Evolutionary conservation across 2,329 filamentous ascomycete species (phyloP).

Genomic region (Hypomyces rosellus): DNA sequence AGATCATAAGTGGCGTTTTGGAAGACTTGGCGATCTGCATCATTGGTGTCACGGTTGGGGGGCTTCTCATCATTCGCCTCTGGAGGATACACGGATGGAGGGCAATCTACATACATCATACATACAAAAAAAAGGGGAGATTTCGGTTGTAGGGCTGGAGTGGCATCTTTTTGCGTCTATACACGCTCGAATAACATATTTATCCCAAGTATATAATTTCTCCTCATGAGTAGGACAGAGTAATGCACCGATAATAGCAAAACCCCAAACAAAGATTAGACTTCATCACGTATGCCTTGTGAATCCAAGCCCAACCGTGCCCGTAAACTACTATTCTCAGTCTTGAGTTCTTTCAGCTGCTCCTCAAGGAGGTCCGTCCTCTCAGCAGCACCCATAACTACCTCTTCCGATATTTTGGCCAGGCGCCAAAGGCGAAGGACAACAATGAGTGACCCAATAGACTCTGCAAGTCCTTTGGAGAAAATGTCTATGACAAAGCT

Average conservation of each 20-base stretch:
- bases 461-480: conserved; percentile 52
- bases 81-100: conserved; percentile 9
- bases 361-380: conserved; percentile 52
- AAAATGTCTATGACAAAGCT: conserved; percentile 58
- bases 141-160: too few relatives aligned
- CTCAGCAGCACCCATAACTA: conserved; percentile 56
- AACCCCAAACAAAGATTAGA: not conserved
- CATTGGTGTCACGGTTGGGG: conserved; percentile 9
- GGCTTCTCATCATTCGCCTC: conserved; percentile 10
- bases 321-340: conserved; percentile 32
- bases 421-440: conserved; percentile 62
- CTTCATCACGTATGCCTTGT: not conserved
- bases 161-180: too few relatives aligned
- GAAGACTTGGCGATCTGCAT: conserved; percentile 25
- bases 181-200: too few relatives aligned
- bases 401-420: conserved; percentile 65
- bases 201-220: too few relatives aligned
- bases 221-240: too few relatives aligned
- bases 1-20: conserved; percentile 31
- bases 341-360: conserved; percentile 45
- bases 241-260: not conserved
- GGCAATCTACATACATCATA: conserved; percentile 10
- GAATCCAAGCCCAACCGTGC: conserved; percentile 15
- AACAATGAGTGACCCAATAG: conserved; percentile 61
- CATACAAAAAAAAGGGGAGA: not conserved